A percentile compares a stretch with the other conserved stretches of the same genome.
Conservation (phyloP, 305 asterid species). For the Solanum hybrid region DNA sequence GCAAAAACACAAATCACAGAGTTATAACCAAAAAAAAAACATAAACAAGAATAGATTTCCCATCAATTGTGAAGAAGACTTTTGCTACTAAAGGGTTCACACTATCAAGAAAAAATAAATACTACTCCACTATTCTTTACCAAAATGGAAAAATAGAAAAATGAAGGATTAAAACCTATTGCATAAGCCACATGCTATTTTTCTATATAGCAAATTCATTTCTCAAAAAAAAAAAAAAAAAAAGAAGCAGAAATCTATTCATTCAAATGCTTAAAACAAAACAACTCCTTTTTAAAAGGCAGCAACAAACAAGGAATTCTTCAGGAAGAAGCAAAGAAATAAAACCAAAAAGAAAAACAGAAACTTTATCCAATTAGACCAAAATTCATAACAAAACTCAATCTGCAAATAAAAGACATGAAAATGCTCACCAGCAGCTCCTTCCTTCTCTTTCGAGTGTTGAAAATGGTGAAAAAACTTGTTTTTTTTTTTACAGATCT, state of each 20-base stretch:
- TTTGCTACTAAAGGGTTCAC: neutral
- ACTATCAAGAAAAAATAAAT: neutral
- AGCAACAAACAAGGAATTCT: neutral
- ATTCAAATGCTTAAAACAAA: neutral
- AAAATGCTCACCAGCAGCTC: constrained; percentile 5
- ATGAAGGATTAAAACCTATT: neutral
- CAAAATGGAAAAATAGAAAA: neutral
- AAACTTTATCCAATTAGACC: neutral
- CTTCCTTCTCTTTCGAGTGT: neutral
- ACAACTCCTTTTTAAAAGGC: neutral
- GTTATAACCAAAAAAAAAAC: neutral
- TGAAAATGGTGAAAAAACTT: neutral
- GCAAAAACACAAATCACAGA: neutral
- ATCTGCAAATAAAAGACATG: neutral
- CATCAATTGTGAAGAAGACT: neutral
- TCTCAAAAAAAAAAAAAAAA: neutral
- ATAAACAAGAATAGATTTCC: neutral
- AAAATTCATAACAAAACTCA: neutral
- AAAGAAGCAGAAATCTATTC: neutral
- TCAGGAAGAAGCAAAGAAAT: neutral
- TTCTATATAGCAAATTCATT: neutral
- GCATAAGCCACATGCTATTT: neutral
- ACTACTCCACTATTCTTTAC: neutral
- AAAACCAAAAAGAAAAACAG: neutral
- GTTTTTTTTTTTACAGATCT: constrained; percentile 34